Evolutionary conservation across 495 filamentous ascomycete species (phyloP), one percentile per base, ranked within the genome.

Genomic region (Thermochaetoides thermophila): DNA sequence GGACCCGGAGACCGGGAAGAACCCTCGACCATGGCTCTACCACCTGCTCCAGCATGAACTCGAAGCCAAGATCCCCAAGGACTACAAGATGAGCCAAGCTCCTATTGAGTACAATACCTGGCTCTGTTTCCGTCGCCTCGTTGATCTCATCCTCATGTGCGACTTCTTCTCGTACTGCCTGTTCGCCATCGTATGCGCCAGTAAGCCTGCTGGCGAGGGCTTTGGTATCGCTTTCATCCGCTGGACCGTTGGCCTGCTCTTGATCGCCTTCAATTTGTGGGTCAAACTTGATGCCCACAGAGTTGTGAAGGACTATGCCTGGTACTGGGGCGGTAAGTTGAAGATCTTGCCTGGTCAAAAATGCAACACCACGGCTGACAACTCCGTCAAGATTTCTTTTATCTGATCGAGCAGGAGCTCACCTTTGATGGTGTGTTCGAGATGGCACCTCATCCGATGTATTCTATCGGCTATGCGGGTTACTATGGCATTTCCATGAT

Each of bases 401-500:
- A 83, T 61, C 76, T 97, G 53, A 84, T 96, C 50, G 91, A 97
- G 54, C 84, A 95, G 52, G 83, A 95, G 51, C 66, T 97, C 48
- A 95, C 89, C 20, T 96, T 97, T 44, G 91, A 97, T 50, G 91
- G 91, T 29, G 87, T 96, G 34, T 97, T 95, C 52, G 89, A 97
- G 58, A 92, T 97, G 81, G 89, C 91, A 28, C 89, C 89, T 16
- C 89, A 97, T 55, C 89, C 89, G 25, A 97, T 97, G 89, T 97
- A 97, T 63, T 92, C 86, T 27, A 85, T 97, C 46, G 89, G 89
- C 19, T 97, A 97, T 57, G 84, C 85, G 16, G 89, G 89, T 17
- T 97, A 92, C 57, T 97, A 97, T 35, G 91, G 89, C 39, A 94
- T 96, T 49, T 95, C 87, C n/a, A 74, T 94, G 53, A 87, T 97